These are phyloP conservation scores for Hypomontagnella submonticulosa DNA, from an alignment of 495 filamentous ascomycete genomes.

Conservation along the genomic window DNA sequence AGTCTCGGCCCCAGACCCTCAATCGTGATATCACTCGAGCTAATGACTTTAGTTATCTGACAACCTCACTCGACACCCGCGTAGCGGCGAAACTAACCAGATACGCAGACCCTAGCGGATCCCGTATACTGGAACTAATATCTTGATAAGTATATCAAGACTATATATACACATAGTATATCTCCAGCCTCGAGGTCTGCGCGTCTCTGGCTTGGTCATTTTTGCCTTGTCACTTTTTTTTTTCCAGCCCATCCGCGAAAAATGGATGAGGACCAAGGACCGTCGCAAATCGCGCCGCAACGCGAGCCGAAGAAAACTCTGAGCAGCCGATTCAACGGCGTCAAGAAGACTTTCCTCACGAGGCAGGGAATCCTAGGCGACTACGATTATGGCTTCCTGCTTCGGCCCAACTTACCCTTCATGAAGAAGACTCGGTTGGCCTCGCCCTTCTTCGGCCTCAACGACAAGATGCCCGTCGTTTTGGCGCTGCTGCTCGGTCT, in stretches of 20 bases:
- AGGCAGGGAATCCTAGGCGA: conserved; percentile 81
- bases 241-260: conserved; percentile 48
- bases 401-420: conserved; percentile 85
- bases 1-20: neutral
- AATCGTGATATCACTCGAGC: neutral
- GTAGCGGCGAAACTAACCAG: neutral
- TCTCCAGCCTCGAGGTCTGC: no score
- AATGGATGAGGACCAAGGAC: conserved; percentile 61
- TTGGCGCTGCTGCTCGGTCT: conserved; percentile 70
- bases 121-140: neutral
- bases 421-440: conserved; percentile 70
- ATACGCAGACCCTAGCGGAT: no score
- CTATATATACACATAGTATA: conserved; percentile 3
- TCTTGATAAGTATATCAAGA: neutral
- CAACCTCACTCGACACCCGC: neutral
- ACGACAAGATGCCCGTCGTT: conserved; percentile 83
- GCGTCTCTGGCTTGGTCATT: neutral
- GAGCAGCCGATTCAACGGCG: conserved; percentile 39
- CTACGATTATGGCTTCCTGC: conserved; percentile 82
- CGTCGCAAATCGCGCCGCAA: conserved; percentile 57
- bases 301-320: conserved; percentile 47
- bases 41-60: conserved; percentile 7
- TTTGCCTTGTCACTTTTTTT: neutral
- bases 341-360: conserved; percentile 56
- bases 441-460: conserved; percentile 87